Percentiles rank a stretch among this genome's conserved stretches.
Evolutionary conservation across 1,139 yeast species (phyloP).

Genomic region (Torulaspora pretoriensis): DNA sequence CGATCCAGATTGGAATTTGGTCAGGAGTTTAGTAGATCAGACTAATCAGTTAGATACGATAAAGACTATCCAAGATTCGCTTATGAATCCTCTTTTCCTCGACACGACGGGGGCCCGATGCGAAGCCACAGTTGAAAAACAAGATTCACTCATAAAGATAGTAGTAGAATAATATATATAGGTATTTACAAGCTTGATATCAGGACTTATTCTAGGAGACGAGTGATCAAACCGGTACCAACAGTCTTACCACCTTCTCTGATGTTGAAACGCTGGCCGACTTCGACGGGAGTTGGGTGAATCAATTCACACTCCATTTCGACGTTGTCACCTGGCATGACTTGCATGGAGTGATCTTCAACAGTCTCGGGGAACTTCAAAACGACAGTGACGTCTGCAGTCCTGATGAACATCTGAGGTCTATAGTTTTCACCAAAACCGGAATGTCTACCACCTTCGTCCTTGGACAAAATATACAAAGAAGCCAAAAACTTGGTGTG

Average conservation of each 20-base stretch:
- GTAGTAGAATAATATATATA: slow-evolving; percentile 4
- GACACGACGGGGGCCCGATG: not conserved
- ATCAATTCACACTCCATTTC: slow-evolving; percentile 93
- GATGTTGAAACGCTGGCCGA: slow-evolving; percentile 96
- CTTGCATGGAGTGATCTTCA: slow-evolving; percentile 82
- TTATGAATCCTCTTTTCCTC: not conserved
- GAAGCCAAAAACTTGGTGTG: slow-evolving; percentile 95
- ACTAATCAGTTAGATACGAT: not conserved
- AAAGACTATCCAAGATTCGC: not conserved
- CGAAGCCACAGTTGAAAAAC: slow-evolving; percentile 2
- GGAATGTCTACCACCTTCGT: slow-evolving; percentile 99
- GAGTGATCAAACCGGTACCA: slow-evolving; percentile 96
- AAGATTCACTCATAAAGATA: not conserved
- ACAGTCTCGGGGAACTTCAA: slow-evolving; percentile 88
- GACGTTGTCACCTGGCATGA: slow-evolving; percentile 97
- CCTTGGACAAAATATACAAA: slow-evolving; percentile 84
- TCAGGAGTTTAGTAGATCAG: no score
- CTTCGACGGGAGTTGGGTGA: slow-evolving; percentile 91
- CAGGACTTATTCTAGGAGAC: slow-evolving; percentile 59
- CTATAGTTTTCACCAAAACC: slow-evolving; percentile 96
- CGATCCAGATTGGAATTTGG: no score
- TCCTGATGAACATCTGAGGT: slow-evolving; percentile 96
- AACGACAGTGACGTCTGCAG: slow-evolving; percentile 91
- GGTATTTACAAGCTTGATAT: slow-evolving; percentile 8
- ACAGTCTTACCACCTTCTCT: slow-evolving; percentile 99